Base-by-base conservation (phyloP, 768 basidiomycete genomes). In the Mrakia hoshinonis region DNA sequence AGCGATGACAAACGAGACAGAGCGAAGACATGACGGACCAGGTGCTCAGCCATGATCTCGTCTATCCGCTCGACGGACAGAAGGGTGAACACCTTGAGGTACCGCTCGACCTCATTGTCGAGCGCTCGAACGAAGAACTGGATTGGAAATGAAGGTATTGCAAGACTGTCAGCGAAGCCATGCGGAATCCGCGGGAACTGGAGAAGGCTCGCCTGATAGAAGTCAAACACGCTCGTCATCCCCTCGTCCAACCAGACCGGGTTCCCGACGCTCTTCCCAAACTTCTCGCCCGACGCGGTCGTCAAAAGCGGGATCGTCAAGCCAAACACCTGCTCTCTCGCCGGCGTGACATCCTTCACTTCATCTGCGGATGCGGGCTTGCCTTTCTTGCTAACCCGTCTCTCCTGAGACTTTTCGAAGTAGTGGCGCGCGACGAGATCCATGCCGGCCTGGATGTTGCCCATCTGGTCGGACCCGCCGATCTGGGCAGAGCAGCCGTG, bases 401-500 rank as follows among this genome's bases (percentile, higher is more conserved):
- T 36, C 69, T 18, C 38, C 4, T 15, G 18, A 1, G 26, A 39
- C 7, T 74, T 72, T 24, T 75, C 75, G 55, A 43, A 78, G 74
- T 69, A 70, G 64, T 84, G 81, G 64, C 87, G 86, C 68, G 86
- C 84, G 76, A 98, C 94, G 69, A 99, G 85, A 69, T 97, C 92
- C 43, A 97, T 82, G 26, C 96, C 96, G 34, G 91, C 90, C 38
- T 95, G 81, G 74, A 99, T 97, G 78, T 99, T 99, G 20, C 96
- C 96, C 90, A 93, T 96, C 79, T 99, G 96, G 79, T 99, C 96
- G 0, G 92, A 94, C 12, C 96, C 96, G 62, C 96, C 96, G 51
- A 98, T 81, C 79, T 99, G 96, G 52, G 96, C 85, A 18, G 85
- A 85, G 79, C 95, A 97, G 4, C 82, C 83, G 66, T 85, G 82